These are phyloP conservation scores for Holtermannia corniformis DNA, from an alignment of 768 basidiomycete species.

Conservation along the genomic window DNA sequence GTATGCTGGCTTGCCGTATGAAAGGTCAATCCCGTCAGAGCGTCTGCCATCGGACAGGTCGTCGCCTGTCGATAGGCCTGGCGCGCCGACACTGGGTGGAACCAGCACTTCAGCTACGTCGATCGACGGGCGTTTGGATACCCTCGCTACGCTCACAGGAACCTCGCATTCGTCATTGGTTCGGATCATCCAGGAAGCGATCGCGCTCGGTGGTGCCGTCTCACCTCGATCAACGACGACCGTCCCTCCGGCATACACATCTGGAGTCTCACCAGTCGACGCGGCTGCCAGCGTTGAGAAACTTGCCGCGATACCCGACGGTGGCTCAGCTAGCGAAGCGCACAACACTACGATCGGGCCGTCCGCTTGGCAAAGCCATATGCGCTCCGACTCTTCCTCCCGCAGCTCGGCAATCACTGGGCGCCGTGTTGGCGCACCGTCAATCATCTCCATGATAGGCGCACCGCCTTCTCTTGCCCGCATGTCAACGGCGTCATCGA, in stretches of 20 bases:
- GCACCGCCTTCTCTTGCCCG: conserved; percentile 4
- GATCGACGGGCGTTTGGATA: neutral
- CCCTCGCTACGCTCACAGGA: neutral
- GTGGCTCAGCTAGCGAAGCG: neutral
- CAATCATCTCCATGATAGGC: conserved; percentile 6
- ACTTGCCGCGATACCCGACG: neutral
- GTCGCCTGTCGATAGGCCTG: neutral
- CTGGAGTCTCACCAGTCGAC: neutral
- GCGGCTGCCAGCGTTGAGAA: neutral
- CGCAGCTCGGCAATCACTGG: neutral
- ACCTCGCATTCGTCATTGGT: neutral
- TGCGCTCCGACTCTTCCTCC: neutral
- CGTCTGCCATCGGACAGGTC: neutral
- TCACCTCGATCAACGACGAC: neutral
- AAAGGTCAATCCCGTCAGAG: too few relatives aligned
- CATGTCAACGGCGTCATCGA: neutral
- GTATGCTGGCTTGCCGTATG: neutral
- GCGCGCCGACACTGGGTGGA: neutral
- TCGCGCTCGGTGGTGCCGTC: neutral
- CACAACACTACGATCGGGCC: neutral
- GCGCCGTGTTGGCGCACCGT: neutral
- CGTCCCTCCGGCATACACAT: neutral
- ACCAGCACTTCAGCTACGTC: neutral
- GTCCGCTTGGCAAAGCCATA: neutral
- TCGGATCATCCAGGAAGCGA: neutral